Percentiles rank a stretch among this genome's conserved stretches.
Evolutionary conservation across 2,329 filamentous ascomycete species (phyloP).

Genomic region (Pseudogymnoascus sp.): DNA sequence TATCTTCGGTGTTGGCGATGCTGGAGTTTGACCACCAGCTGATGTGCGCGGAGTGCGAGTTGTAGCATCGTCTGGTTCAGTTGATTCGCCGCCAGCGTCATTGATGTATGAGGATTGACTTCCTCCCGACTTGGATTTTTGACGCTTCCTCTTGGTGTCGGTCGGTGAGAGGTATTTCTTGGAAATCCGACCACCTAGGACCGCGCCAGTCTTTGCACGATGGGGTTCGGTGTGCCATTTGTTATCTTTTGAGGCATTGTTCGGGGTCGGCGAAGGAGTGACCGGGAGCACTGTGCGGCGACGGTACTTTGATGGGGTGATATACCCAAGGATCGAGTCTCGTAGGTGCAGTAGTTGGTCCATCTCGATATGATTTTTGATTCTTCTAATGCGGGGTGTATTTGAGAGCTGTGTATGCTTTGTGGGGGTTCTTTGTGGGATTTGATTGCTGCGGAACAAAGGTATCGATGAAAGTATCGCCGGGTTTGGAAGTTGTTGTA

Average conservation of each 20-base stretch:
- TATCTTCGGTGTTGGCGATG: not conserved
- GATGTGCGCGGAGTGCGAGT: constrained; percentile 6
- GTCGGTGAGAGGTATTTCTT: constrained; percentile 17
- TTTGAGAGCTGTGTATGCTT: not conserved
- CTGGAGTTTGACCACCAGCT: constrained; percentile 10
- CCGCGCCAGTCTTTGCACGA: constrained; percentile 12
- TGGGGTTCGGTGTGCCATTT: not conserved
- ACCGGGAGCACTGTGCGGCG: constrained; percentile 21
- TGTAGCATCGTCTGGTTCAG: not conserved
- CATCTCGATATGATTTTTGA: constrained; percentile 7
- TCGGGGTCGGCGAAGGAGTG: not conserved
- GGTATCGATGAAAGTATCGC: not conserved
- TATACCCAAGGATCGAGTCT: constrained; percentile 23
- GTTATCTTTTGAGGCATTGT: constrained; percentile 14
- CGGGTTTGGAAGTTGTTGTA: not conserved
- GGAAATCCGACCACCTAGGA: constrained; percentile 13
- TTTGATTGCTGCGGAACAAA: not conserved
- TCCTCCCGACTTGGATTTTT: not conserved
- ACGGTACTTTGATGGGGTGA: constrained; percentile 27
- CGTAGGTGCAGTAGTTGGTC: constrained; percentile 22
- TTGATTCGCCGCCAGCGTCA: constrained; percentile 13
- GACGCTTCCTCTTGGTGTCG: constrained; percentile 16
- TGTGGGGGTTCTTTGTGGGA: not conserved
- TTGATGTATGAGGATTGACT: not conserved
- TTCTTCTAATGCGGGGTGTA: not conserved